phyloP scores from a whole-genome alignment of 1,284 basidiomycete genomes.

The Ganoderma lucidum region DNA sequence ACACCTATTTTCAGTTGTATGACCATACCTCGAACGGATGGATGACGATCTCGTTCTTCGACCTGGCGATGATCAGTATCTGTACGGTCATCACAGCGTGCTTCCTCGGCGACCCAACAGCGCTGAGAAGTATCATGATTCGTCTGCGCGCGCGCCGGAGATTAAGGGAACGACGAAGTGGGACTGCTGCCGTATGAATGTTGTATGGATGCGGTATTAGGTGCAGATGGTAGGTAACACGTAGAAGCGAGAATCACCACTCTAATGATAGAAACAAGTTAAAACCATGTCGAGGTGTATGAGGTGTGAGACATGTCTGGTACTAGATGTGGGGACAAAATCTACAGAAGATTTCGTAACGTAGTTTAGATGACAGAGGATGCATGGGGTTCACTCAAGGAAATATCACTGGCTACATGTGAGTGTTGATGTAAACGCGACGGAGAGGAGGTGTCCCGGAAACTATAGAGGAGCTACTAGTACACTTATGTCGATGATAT shows the following conservation, averaged over 20 bases:
- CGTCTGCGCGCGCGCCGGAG: background rate
- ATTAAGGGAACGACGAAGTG: background rate
- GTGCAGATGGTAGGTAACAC: background rate
- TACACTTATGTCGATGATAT: conserved; percentile 24
- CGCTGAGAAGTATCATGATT: conserved; percentile 40
- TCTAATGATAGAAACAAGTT: background rate
- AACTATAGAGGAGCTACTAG: conserved; percentile 13
- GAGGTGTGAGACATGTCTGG: background rate
- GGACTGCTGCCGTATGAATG: background rate
- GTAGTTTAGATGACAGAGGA: background rate
- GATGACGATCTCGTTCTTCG: conserved; percentile 59
- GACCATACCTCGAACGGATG: conserved; percentile 61
- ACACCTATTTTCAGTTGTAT: conserved; percentile 57
- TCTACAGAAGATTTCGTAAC: background rate
- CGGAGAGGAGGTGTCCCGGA: background rate
- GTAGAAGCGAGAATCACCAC: background rate
- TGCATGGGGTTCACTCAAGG: background rate
- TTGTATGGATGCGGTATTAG: background rate
- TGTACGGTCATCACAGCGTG: conserved; percentile 50
- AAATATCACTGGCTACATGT: conserved; percentile 19
- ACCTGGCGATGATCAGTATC: conserved; percentile 50
- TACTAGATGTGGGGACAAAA: background rate
- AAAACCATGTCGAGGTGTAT: background rate
- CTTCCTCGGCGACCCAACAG: conserved; percentile 58
- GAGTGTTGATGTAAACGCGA: background rate